Evolutionary conservation across 441 rosid species (phyloP), one percentile per base, ranked within the genome.

Genomic region (Adansonia rubrostipa): DNA sequence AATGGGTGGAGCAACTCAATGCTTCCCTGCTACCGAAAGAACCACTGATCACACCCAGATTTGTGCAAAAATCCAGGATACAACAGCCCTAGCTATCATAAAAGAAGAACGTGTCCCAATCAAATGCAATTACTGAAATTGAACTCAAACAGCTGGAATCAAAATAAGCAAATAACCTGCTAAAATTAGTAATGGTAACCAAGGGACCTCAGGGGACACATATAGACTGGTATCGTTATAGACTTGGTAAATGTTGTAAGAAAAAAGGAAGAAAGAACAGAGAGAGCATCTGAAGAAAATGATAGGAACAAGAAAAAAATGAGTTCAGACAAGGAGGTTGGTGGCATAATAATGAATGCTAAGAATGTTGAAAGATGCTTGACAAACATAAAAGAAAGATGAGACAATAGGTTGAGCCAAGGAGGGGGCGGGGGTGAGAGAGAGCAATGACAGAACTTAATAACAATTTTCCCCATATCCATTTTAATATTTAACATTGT

Each of bases 1-100:
- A 22, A 48, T 48, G n/a, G 73, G 2, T 13, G 73, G 42, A 48
- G 73, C 53, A 67, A 3, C 42, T 50, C 13, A 69, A 69, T 48
- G 73, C 58, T 68, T 71, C 48, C 60, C 61, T 33, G 63, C 75
- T 71, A 28, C 17, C 42, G 13, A 48, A n/a, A 50, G 44, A 20
- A 70, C 74, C 60, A 50, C 36, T 28, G 22, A 24, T 24, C 28
- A 24, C 28, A 24, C 28, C 28, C 28, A 24, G 28, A 24, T 24
- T 24, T 89, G 6, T 13, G 13, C 4, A 53, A 53, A 71, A 1
- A 3, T 7, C 74, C 47, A 9, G 33, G 33, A 28, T 3, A 28
- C 33, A 28, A 28, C 33, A 28, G 1, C 2, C 33, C 3, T 22
- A 10, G n/a, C 66, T 24, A 61, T 4, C 15, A 60, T 22, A 24